phyloP scores from a whole-genome alignment of 169 alveolate genomes.

The Plasmodium coatneyi region DNA sequence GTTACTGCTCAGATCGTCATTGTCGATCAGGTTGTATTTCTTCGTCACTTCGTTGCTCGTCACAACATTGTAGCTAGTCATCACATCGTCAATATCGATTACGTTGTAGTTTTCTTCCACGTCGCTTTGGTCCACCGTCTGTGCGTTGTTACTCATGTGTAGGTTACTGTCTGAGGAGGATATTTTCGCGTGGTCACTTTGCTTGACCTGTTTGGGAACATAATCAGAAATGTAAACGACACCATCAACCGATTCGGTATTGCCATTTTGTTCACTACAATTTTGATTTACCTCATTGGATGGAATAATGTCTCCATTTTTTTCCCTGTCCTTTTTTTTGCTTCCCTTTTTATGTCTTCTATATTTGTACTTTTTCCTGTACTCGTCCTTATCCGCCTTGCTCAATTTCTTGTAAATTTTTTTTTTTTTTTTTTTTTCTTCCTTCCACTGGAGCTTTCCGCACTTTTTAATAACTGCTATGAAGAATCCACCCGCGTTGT shows the following conservation, averaged over 20 bases:
- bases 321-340: constrained; percentile 17
- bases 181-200: background rate
- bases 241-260: background rate
- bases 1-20: background rate
- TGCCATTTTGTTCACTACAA: background rate
- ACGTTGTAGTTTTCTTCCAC: background rate
- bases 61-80: background rate
- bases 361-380: constrained; percentile 45
- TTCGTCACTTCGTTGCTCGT: background rate
- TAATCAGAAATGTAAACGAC: background rate
- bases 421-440: constrained; percentile 28
- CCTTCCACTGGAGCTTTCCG: constrained; percentile 61
- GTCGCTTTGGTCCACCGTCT: background rate
- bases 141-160: background rate
- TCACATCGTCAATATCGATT: background rate
- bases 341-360: constrained; percentile 18
- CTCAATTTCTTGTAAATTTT: background rate
- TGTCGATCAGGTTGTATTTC: background rate
- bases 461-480: constrained; percentile 83
- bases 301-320: background rate
- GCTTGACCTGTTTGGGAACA: background rate
- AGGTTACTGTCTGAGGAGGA: background rate
- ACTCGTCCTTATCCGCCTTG: background rate
- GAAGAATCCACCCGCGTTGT: constrained; percentile 96
- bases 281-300: background rate